These are phyloP conservation scores for Malassezia globosa DNA, from an alignment of 1,284 basidiomycete genomes.

Conservation along the genomic window DNA sequence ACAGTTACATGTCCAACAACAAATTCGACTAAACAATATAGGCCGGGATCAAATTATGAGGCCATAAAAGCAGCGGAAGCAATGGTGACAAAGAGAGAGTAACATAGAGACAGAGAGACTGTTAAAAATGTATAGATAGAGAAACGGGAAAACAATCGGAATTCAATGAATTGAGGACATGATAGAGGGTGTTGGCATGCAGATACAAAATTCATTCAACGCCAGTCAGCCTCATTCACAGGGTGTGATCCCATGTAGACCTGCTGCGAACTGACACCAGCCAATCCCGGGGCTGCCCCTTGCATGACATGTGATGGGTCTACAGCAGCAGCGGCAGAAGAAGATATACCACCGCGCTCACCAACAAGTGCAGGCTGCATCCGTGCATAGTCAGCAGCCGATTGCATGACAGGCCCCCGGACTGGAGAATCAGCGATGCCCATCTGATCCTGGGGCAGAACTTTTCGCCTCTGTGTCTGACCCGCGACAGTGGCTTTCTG, in stretches of 20 bases:
- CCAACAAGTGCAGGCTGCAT: background rate
- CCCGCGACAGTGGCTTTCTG: slow-evolving; percentile 20
- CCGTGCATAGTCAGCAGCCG: slow-evolving; percentile 10
- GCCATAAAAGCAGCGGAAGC: background rate
- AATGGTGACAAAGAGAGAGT: background rate
- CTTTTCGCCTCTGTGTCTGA: slow-evolving; percentile 45
- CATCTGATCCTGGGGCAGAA: slow-evolving; percentile 23
- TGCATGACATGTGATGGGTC: background rate
- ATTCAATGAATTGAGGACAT: background rate
- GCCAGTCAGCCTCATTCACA: slow-evolving; percentile 11
- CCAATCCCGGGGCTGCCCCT: background rate
- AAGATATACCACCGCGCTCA: background rate
- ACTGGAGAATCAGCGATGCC: background rate
- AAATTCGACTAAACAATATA: no score
- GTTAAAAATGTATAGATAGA: background rate
- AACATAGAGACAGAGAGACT: background rate
- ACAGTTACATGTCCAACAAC: no score
- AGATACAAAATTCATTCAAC: slow-evolving; percentile 1
- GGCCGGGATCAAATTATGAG: no score
- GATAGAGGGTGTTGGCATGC: no score
- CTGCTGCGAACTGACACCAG: background rate
- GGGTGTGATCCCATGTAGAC: slow-evolving; percentile 5
- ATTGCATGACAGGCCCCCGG: background rate
- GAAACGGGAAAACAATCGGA: background rate
- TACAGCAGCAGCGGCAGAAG: no score